Evolutionary conservation across 176 grass and related monocot genomes (phyloP), one percentile per base, ranked within the genome.

Genomic region (Eleusine indica): DNA sequence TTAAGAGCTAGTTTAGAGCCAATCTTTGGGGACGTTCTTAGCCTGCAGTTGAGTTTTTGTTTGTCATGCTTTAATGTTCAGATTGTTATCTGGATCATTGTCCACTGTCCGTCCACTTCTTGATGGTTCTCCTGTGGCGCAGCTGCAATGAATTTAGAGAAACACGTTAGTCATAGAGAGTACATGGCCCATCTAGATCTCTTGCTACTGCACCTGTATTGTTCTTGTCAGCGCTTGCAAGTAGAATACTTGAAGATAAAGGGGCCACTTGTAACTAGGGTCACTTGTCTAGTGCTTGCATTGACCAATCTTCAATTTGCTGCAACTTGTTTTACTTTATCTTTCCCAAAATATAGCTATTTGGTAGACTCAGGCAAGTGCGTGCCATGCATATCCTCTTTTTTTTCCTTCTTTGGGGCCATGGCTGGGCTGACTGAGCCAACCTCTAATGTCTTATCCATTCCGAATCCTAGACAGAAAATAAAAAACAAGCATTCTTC

Each of bases 271-370:
- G n/a, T 62, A 22, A 1, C 21, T 22, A 22, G 57, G n/a, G 21
- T 60, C 57, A 63, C n/a, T 28, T 63, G 60, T 63, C 60, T 63
- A 22, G 5, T 12, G 11, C 3, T 25, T 63, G 22, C 10, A 63
- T 63, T 0, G 60, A 12, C 22, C 22, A 15, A 37, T 66, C 30
- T 37, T 66, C 70, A 28, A 30, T 32, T 4, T 49, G 2, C 46
- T 51, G 44, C 70, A 73, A 73, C 53, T 41, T 61, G 53, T 12
- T 76, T 38, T 58, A 51, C 9, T 54, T 56, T 21, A 56, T 74
- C 4, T 58, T 76, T 5, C 18, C 51, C 16, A 40, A 53, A 74
- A 37, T 16, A 17, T 73, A 46, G 47, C 28, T 3, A 54, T 51
- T 53, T 58, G 18, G 18, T 60, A 32, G 49, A 54, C 38, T 75